These are phyloP conservation scores for Bruguiera sexangula DNA, from an alignment of 345 rosid species.

Conservation along the genomic window DNA sequence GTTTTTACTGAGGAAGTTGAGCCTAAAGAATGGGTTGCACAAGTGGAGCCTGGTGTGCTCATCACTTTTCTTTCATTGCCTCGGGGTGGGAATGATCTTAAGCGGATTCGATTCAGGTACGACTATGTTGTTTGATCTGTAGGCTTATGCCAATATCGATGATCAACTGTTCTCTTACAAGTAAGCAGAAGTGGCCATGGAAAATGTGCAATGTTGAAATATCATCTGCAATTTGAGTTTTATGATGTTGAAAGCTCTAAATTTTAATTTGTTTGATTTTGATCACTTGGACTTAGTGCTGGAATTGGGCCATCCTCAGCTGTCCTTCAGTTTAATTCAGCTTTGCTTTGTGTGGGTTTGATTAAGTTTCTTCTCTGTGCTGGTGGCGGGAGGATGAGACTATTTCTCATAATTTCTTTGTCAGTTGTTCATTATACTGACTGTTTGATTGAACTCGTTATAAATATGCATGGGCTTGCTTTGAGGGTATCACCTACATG, in stretches of 20 bases:
- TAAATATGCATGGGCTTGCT: conserved; percentile 9
- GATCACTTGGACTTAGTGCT: conserved; percentile 3
- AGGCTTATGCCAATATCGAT: neutral
- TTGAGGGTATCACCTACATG: conserved; percentile 9
- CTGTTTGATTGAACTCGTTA: conserved; percentile 19
- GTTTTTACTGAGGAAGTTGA: conserved; percentile 87
- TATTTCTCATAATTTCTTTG: conserved; percentile 17
- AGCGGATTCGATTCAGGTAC: conserved; percentile 94
- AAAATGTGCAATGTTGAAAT: too few relatives aligned
- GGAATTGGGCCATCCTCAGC: conserved; percentile 8
- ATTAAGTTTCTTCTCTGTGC: neutral
- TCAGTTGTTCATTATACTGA: conserved; percentile 8
- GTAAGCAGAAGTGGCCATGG: too few relatives aligned
- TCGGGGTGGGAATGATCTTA: conserved; percentile 91
- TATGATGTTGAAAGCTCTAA: conserved; percentile 6
- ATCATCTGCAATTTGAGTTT: too few relatives aligned
- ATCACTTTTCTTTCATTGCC: conserved; percentile 87
- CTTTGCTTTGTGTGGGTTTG: conserved; percentile 4
- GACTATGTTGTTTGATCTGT: neutral
- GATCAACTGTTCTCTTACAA: neutral
- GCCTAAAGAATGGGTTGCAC: conserved; percentile 98
- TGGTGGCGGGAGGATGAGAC: conserved; percentile 8
- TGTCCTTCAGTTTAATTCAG: neutral
- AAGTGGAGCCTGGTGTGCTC: conserved; percentile 97
- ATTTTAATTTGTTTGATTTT: conserved; percentile 11